A percentile compares a stretch with the other conserved stretches of the same genome.
These are phyloP conservation scores for Picochlorum sp. DNA, from an alignment of 139 green algal species.

Conservation along the genomic window DNA sequence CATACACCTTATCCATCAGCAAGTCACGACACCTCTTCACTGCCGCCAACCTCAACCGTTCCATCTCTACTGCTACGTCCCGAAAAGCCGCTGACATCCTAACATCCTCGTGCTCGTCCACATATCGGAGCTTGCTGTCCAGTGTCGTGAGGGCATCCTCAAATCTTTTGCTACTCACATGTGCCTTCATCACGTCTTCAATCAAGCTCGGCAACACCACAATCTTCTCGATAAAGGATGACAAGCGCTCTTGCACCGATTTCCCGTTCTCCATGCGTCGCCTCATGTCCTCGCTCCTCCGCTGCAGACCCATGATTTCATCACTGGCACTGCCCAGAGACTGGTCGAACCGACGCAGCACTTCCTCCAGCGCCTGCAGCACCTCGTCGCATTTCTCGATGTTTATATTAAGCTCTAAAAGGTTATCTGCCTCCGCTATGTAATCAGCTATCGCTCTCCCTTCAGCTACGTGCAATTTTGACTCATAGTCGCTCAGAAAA, in stretches of 20 bases:
- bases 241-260: slow-evolving; percentile 35
- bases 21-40: slow-evolving; percentile 52
- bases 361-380: slow-evolving; percentile 76
- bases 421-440: slow-evolving; percentile 81
- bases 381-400: slow-evolving; percentile 86
- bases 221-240: slow-evolving; percentile 72
- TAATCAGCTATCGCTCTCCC: slow-evolving; percentile 92
- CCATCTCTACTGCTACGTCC: slow-evolving; percentile 82
- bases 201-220: slow-evolving; percentile 78
- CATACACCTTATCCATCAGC: slow-evolving; percentile 60
- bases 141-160: slow-evolving; percentile 56
- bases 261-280: slow-evolving; percentile 79
- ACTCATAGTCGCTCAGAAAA: slow-evolving; percentile 72
- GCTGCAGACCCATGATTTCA: slow-evolving; percentile 78
- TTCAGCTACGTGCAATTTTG: slow-evolving; percentile 74
- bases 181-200: slow-evolving; percentile 56
- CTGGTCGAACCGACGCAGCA: slow-evolving; percentile 78
- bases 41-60: slow-evolving; percentile 74
- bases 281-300: slow-evolving; percentile 74
- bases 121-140: slow-evolving; percentile 67
- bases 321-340: slow-evolving; percentile 67
- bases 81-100: slow-evolving; percentile 30
- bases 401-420: slow-evolving; percentile 73
- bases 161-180: slow-evolving; percentile 70
- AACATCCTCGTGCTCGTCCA: slow-evolving; percentile 28